These are phyloP conservation scores for Candida loeiensis DNA, from an alignment of 805 yeast species.

Conservation along the genomic window DNA sequence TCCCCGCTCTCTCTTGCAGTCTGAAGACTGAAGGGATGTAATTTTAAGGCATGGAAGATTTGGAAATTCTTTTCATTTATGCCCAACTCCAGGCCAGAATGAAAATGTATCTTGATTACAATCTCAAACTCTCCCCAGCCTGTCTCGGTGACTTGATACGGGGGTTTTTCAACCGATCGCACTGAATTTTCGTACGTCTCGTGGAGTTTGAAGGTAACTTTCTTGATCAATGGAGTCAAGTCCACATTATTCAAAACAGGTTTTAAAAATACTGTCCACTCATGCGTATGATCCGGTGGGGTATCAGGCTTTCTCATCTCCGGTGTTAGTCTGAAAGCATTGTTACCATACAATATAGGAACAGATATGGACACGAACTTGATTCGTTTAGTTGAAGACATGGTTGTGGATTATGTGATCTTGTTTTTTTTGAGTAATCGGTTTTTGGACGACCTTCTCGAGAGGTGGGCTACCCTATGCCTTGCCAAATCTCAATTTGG, in stretches of 20 bases:
- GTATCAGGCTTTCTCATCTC: conserved; percentile 50
- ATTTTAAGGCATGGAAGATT: conserved; percentile 81
- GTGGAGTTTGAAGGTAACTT: conserved; percentile 91
- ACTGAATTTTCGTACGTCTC: conserved; percentile 88
- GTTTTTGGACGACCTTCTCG: background rate
- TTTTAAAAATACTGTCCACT: conserved; percentile 91
- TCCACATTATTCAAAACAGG: conserved; percentile 70
- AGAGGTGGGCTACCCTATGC: too few relatives aligned
- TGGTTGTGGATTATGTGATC: conserved; percentile 1
- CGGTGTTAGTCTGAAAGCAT: conserved; percentile 59
- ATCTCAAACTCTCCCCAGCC: conserved; percentile 99
- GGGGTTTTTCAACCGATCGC: conserved; percentile 85
- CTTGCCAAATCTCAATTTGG: too few relatives aligned
- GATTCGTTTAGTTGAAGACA: conserved; percentile 20
- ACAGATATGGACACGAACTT: conserved; percentile 55
- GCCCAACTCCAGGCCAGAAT: conserved; percentile 61
- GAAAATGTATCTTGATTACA: conserved; percentile 79
- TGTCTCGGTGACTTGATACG: conserved; percentile 92
- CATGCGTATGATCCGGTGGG: conserved; percentile 89
- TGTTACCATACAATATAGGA: conserved; percentile 80
- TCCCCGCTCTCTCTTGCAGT: conserved; percentile 41
- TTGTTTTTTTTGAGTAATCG: background rate
- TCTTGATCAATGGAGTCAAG: conserved; percentile 73
- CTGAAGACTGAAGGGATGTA: conserved; percentile 74
- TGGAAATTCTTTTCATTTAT: conserved; percentile 79